Evolutionary conservation across 495 filamentous ascomycete species (phyloP).

Genomic region (Sphaerosporella brunnea): DNA sequence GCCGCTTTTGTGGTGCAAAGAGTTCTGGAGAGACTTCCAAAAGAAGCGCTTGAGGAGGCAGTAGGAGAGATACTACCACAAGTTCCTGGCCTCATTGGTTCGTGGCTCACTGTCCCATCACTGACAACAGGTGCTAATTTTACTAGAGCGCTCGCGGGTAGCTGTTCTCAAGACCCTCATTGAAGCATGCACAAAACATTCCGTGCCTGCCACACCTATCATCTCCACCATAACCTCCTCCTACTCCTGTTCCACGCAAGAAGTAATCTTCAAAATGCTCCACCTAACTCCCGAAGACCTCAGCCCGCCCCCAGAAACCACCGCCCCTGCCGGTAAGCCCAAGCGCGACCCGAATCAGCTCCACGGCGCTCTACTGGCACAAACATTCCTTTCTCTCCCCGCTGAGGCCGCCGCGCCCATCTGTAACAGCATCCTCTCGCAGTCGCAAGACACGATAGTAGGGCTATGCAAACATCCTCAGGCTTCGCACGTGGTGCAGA

Average conservation of each 20-base stretch:
- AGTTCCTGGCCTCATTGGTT: slow-evolving; percentile 43
- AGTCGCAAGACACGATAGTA: slow-evolving; percentile 29
- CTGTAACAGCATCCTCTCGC: slow-evolving; percentile 28
- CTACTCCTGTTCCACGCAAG: slow-evolving; percentile 13
- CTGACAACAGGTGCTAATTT: not conserved
- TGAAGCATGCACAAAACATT: slow-evolving; percentile 59
- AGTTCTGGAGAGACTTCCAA: slow-evolving; percentile 63
- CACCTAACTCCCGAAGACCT: slow-evolving; percentile 14
- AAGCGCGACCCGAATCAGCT: slow-evolving; percentile 20
- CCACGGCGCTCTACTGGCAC: slow-evolving; percentile 48
- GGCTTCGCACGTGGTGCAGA: slow-evolving; percentile 54
- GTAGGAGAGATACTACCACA: slow-evolving; percentile 49
- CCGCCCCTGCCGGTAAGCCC: not conserved
- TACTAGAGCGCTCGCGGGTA: slow-evolving; percentile 45
- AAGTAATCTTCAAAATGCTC: slow-evolving; percentile 24
- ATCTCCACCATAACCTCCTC: slow-evolving; percentile 14
- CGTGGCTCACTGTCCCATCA: not conserved
- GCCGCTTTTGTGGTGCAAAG: slow-evolving; percentile 68
- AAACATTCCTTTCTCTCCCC: slow-evolving; percentile 38
- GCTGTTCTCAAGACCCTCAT: slow-evolving; percentile 63
- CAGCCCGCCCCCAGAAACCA: not conserved
- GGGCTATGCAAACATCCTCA: slow-evolving; percentile 39
- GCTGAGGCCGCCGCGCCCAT: slow-evolving; percentile 27
- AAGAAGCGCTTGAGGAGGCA: slow-evolving; percentile 59
- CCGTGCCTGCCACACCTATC: slow-evolving; percentile 30